phyloP scores from a whole-genome alignment of 164 flowering plant genomes.

The Magnolia officinalis region DNA sequence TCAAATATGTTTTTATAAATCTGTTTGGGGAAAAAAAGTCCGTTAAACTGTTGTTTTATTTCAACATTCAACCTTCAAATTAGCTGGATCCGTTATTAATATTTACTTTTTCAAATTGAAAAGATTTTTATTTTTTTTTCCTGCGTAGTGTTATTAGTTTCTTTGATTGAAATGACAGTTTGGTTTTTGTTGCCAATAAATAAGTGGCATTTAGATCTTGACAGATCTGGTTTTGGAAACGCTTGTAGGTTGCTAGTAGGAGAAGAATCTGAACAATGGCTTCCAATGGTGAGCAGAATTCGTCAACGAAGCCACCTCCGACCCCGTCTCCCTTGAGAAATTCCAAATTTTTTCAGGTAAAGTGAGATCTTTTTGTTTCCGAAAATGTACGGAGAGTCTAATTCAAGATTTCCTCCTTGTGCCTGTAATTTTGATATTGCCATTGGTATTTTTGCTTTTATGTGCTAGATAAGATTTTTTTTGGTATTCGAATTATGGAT shows the following conservation, averaged over 20 bases:
- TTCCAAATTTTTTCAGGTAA: slow-evolving; percentile 84
- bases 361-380: not conserved
- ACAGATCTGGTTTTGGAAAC: not conserved
- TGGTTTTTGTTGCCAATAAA: not conserved
- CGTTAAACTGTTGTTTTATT: not conserved
- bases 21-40: no score
- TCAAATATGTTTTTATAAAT: no score
- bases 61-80: not conserved
- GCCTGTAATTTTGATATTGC: not conserved
- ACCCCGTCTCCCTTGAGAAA: slow-evolving; percentile 75
- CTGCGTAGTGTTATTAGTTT: not conserved
- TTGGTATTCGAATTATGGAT: no score
- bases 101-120: not conserved
- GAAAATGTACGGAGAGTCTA: not conserved
- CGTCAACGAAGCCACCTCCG: slow-evolving; percentile 61
- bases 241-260: slow-evolving; percentile 1
- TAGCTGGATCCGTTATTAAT: not conserved
- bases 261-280: slow-evolving; percentile 44
- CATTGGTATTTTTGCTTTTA: not conserved
- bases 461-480: not conserved
- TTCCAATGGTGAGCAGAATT: slow-evolving; percentile 41
- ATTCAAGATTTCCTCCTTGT: not conserved
- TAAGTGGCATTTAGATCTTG: not conserved
- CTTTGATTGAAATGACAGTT: not conserved
- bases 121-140: not conserved